These are phyloP conservation scores for Tylopilus cervinicoccineus DNA, from an alignment of 768 basidiomycete genomes.

Conservation along the genomic window DNA sequence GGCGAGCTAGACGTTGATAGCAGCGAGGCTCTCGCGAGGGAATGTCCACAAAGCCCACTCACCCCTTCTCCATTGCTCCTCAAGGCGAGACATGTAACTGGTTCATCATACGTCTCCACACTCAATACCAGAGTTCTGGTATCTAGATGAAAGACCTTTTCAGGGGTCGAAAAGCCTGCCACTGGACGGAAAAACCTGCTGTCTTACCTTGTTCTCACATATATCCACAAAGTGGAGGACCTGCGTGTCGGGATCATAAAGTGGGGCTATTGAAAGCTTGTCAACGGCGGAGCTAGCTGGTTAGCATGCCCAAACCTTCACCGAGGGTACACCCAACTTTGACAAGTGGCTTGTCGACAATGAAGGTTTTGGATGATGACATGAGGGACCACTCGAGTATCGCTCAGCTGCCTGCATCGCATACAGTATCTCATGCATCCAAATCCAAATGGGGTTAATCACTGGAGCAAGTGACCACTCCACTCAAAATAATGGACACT, in stretches of 20 bases:
- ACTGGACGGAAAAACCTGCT: background rate
- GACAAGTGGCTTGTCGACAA: constrained; percentile 41
- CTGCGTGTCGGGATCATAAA: constrained; percentile 53
- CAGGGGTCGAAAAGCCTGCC: background rate
- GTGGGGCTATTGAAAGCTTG: constrained; percentile 41
- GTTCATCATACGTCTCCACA: constrained; percentile 48
- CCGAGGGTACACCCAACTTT: constrained; percentile 54
- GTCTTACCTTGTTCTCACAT: constrained; percentile 15
- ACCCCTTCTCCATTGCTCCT: constrained; percentile 35
- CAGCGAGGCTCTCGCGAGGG: background rate
- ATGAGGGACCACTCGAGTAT: constrained; percentile 4
- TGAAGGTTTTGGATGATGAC: constrained; percentile 17
- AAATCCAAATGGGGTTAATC: constrained; percentile 10
- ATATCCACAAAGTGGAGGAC: constrained; percentile 71
- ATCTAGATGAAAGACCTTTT: constrained; percentile 36
- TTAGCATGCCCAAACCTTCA: constrained; percentile 44
- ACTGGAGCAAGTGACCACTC: constrained; percentile 8
- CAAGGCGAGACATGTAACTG: constrained; percentile 56
- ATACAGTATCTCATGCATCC: too few species aligned
- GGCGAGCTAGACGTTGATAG: constrained; percentile 10
- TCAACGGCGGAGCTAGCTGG: background rate
- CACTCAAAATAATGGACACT: background rate
- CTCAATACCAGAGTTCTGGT: constrained; percentile 36
- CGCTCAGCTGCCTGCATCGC: too few species aligned
- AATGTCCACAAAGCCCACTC: background rate